phyloP scores from a whole-genome alignment of 139 green algal genomes.

The Chlamydomonas applanata region DNA sequence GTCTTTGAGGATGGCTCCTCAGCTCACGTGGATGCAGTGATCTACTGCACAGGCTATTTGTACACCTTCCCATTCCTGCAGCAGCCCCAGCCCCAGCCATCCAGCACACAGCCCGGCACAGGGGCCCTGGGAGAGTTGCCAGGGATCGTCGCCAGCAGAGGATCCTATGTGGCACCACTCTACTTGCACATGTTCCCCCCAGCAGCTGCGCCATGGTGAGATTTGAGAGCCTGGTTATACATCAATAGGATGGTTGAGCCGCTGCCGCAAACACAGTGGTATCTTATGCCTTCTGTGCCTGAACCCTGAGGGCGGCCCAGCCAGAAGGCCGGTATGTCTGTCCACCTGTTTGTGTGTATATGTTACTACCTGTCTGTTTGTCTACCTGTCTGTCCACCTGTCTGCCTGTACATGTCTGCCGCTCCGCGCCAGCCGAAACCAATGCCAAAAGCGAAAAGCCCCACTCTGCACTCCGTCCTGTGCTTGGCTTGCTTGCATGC shows the following conservation, averaged over 20 bases:
- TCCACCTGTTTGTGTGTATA: not conserved
- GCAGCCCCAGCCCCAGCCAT: not conserved
- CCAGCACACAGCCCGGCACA: not conserved
- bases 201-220: not conserved
- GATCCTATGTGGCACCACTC: conserved; percentile 29
- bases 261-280: no score
- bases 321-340: not conserved
- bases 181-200: conserved; percentile 71
- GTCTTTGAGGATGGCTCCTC: conserved; percentile 44
- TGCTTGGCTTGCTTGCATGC: no score
- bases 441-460: no score
- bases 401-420: no score
- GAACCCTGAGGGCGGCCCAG: no score
- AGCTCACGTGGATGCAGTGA: conserved; percentile 52
- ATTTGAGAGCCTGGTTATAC: no score
- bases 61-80: conserved; percentile 74
- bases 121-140: not conserved
- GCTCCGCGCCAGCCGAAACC: no score
- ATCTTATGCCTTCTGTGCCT: no score
- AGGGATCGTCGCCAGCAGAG: not conserved
- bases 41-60: conserved; percentile 74
- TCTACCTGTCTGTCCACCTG: no score
- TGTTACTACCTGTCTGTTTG: no score
- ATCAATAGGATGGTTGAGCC: no score
- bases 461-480: no score